Evolutionary conservation across 2,329 filamentous ascomycete species (phyloP).

Genomic region (Fusarium dimerum): DNA sequence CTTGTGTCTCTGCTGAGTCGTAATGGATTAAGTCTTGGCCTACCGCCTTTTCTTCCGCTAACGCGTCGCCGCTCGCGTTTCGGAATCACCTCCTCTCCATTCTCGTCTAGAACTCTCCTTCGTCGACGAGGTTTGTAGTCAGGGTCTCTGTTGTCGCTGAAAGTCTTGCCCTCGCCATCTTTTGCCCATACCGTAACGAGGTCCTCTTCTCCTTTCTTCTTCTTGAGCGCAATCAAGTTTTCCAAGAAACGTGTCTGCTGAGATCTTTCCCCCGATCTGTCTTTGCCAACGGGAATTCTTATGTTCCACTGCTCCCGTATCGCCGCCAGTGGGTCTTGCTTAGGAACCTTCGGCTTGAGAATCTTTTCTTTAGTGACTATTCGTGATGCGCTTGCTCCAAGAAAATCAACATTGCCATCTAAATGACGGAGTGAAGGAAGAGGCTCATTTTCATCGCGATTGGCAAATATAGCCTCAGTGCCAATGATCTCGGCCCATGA

Average conservation of each 20-base stretch:
- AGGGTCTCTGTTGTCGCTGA: constrained; percentile 43
- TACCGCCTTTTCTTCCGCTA: constrained; percentile 19
- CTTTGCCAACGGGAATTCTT: constrained; percentile 46
- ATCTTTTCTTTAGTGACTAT: constrained; percentile 68
- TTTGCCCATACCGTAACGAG: constrained; percentile 61
- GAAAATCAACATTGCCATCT: constrained; percentile 64
- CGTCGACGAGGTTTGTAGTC: constrained; percentile 39
- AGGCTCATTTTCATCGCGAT: constrained; percentile 49
- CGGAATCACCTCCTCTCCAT: constrained; percentile 27
- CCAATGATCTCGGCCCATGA: constrained; percentile 82
- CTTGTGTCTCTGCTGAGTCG: background rate
- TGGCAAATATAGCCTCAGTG: constrained; percentile 75
- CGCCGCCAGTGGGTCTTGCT: constrained; percentile 37
- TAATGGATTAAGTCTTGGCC: constrained; percentile 22
- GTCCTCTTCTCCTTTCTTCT: constrained; percentile 63
- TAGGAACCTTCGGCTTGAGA: constrained; percentile 48
- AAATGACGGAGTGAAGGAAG: constrained; percentile 53
- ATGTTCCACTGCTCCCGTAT: constrained; percentile 46
- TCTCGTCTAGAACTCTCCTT: constrained; percentile 28
- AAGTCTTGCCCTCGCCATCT: constrained; percentile 43
- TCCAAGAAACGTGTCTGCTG: constrained; percentile 62
- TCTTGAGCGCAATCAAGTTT: constrained; percentile 65
- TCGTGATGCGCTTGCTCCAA: constrained; percentile 70
- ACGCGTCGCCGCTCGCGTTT: constrained; percentile 17
- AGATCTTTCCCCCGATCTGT: constrained; percentile 49